Conservation (phyloP, 2,329 filamentous ascomycete genomes). For the Scortechinia acanthostroma region DNA sequence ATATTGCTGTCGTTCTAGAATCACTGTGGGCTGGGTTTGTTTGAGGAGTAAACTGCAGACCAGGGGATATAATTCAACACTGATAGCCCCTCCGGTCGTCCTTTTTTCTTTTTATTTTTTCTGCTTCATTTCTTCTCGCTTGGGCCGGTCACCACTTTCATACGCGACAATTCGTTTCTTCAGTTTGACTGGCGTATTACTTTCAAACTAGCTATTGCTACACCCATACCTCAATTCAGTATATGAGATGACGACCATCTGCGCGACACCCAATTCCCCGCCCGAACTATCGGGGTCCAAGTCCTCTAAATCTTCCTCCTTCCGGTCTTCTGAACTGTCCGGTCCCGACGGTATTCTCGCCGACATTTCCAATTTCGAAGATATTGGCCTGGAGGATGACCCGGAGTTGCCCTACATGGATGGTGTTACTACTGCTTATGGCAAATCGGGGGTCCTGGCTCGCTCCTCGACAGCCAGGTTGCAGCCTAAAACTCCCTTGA, state of each 20-base stretch:
- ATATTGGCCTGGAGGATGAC: slow-evolving; percentile 79
- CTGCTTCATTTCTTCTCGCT: neutral
- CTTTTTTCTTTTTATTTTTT: neutral
- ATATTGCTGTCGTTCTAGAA: too few species aligned
- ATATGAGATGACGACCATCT: slow-evolving; percentile 2
- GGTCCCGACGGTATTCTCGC: slow-evolving; percentile 65
- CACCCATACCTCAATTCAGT: too few species aligned
- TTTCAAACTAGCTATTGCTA: neutral
- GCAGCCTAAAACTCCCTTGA: slow-evolving; percentile 2
- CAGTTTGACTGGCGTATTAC: neutral
- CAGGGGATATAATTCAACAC: too few species aligned
- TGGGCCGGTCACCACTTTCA: neutral
- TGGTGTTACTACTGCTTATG: neutral
- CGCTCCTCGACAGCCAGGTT: neutral
- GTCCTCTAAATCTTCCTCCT: slow-evolving; percentile 84
- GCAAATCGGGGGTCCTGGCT: neutral
- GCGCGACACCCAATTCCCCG: slow-evolving; percentile 49
- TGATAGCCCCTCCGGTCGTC: neutral
- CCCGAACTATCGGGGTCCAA: slow-evolving; percentile 77
- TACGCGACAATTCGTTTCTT: too few species aligned
- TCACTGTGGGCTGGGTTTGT: too few species aligned
- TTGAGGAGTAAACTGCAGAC: too few species aligned
- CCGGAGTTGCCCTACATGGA: slow-evolving; percentile 13
- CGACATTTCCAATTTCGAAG: slow-evolving; percentile 81
- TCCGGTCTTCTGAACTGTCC: slow-evolving; percentile 69